Evolutionary conservation across 1,139 yeast species (phyloP).

Genomic region (Neolecta irregularis): DNA sequence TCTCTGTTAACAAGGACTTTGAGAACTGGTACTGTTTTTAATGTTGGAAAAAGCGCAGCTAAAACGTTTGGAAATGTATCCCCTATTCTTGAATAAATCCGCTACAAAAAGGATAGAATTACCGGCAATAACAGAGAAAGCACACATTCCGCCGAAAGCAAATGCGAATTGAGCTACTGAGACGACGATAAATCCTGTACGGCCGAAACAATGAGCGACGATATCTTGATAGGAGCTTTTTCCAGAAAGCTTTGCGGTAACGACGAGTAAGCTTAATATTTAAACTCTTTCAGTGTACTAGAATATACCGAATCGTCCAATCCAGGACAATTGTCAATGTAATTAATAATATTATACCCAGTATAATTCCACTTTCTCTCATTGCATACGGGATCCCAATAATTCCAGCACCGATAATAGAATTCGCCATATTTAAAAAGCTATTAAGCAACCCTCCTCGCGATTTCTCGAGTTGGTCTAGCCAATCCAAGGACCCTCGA

Average conservation of each 20-base stretch:
- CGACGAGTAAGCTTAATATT: slow-evolving; percentile 57
- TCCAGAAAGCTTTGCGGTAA: slow-evolving; percentile 64
- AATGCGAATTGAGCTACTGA: slow-evolving; percentile 68
- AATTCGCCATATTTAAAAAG: slow-evolving; percentile 20
- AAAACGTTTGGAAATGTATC: slow-evolving; percentile 89
- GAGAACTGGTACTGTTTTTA: slow-evolving; percentile 28
- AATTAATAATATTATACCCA: slow-evolving; percentile 51
- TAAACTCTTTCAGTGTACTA: slow-evolving; percentile 15
- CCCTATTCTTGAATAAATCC: too few relatives aligned
- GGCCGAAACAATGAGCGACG: slow-evolving; percentile 66
- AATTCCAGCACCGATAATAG: slow-evolving; percentile 50
- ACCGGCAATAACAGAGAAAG: slow-evolving; percentile 86
- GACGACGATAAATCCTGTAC: slow-evolving; percentile 48
- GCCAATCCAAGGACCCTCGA: too few relatives aligned
- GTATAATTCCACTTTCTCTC: slow-evolving; percentile 58
- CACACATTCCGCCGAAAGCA: slow-evolving; percentile 91
- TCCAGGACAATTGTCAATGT: slow-evolving; percentile 58
- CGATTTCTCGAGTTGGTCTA: too few relatives aligned
- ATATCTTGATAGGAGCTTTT: slow-evolving; percentile 75
- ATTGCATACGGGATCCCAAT: slow-evolving; percentile 90
- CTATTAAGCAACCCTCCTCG: slow-evolving; percentile 11
- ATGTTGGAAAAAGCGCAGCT: slow-evolving; percentile 44
- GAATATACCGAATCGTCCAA: slow-evolving; percentile 48
- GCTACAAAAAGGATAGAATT: too few relatives aligned
- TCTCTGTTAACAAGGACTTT: slow-evolving; percentile 50